These are phyloP conservation scores for Colletotrichum salicis DNA, from an alignment of 2,329 filamentous ascomycete species.

Conservation along the genomic window DNA sequence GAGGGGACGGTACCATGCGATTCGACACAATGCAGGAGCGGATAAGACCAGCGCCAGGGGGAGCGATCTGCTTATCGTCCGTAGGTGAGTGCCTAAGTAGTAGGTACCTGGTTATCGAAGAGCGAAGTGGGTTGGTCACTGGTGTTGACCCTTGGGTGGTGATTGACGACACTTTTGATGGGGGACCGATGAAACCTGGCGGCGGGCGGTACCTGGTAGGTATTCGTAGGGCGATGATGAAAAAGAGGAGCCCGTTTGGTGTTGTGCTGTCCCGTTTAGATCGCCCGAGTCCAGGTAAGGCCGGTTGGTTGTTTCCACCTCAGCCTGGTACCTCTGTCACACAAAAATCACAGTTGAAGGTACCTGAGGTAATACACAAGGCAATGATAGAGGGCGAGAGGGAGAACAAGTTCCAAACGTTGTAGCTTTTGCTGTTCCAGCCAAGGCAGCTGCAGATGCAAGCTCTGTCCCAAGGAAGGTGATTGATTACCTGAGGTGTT, in stretches of 20 bases:
- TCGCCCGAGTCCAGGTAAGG: background rate
- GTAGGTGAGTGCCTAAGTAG: background rate
- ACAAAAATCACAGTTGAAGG: background rate
- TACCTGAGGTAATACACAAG: background rate
- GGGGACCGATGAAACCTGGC: constrained; percentile 3
- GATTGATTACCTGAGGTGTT: no score
- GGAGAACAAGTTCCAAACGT: background rate
- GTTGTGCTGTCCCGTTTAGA: background rate
- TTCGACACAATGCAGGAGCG: background rate
- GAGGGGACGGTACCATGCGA: background rate
- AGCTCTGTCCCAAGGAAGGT: background rate
- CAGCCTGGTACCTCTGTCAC: background rate
- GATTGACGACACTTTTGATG: constrained; percentile 28
- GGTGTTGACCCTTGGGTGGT: background rate
- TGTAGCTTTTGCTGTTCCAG: background rate
- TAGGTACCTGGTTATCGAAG: background rate
- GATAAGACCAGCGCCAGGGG: background rate
- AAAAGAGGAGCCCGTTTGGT: background rate
- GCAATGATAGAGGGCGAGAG: no score
- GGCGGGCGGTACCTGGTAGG: no score
- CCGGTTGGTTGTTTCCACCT: constrained; percentile 1
- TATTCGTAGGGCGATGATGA: background rate
- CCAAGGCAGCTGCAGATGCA: background rate
- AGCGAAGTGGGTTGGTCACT: background rate
- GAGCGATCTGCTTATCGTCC: constrained; percentile 6